phyloP scores from a whole-genome alignment of 257 asterid genomes.

The Fraxinus americana region DNA sequence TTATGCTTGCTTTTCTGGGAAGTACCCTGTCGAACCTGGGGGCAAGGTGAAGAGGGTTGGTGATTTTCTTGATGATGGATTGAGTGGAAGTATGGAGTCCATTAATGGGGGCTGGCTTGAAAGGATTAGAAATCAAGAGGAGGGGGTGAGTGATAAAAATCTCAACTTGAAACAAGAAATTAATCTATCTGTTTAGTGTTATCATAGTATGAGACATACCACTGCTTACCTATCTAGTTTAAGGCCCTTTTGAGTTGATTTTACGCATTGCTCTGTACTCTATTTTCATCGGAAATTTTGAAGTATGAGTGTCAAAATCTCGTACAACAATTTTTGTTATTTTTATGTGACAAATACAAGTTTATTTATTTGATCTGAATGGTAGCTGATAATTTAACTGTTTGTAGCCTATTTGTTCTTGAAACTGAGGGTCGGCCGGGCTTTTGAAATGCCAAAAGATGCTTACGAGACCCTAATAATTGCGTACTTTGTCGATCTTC shows the following conservation, averaged over 20 bases:
- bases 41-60: slow-evolving; percentile 26
- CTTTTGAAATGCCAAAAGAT: too few relatives aligned
- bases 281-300: background rate
- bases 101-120: background rate
- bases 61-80: slow-evolving; percentile 1
- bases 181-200: background rate
- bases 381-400: too few relatives aligned
- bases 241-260: background rate
- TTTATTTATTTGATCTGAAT: too few relatives aligned
- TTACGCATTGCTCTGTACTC: background rate
- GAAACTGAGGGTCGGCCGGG: too few relatives aligned
- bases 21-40: slow-evolving; percentile 41
- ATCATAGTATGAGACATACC: background rate
- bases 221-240: background rate
- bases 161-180: background rate
- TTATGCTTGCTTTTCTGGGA: slow-evolving; percentile 52
- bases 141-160: background rate
- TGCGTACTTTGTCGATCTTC: too few relatives aligned
- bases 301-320: background rate
- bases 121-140: background rate
- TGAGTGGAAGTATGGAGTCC: background rate
- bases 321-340: background rate
- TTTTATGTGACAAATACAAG: background rate
- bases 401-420: too few relatives aligned
- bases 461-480: too few relatives aligned